Base-by-base conservation (phyloP, 768 basidiomycete genomes). In the Lyophyllum decastes region DNA sequence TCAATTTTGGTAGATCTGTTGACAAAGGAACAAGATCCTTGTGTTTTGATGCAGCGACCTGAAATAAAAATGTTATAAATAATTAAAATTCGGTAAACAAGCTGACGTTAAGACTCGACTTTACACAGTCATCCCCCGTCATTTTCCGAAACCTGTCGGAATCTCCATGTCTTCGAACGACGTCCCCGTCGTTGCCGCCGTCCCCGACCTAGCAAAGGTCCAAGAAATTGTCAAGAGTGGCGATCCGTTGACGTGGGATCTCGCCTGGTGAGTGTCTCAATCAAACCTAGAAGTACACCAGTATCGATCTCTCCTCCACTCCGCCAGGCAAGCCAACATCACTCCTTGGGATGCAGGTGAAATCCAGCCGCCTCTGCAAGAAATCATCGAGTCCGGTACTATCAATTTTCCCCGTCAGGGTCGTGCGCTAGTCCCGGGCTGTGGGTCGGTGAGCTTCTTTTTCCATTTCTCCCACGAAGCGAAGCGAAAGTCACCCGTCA, bases 311-410 rank as follows among this genome's bases (percentile, higher is more conserved):
- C 48, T 17, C 1, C 6, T 34, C n/a, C 16, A 25, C 17, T 49
- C 10, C 19, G 22, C 14, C 59, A 82, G 85, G 84, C 72, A 80
- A 63, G 61, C 68, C 0, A 72, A 75, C 0, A 54, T 83, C 1
- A 88, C 85, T 0, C 88, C 89, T 0, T 90, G 89, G 88, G 88
- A 89, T 61, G 65, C 66, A 6, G 81, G 85, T 2, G 68, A 73
- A 6, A 63, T 75, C 3, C 87, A 89, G 61, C 86, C 83, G 6
- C 78, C 86, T 1, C 71, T 89, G 54, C 70, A 66, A 24, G 82
- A 85, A 49, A 67, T 86, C 1, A 65, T 89, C 24, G 72, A 81
- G 47, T 78, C 78, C 1, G 72, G 73, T 16, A 69, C 73, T 27
- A 62, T 85, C 16, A 67, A 76, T 0, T 73, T 82, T 44, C 82